A percentile compares a stretch with the other conserved stretches of the same genome.
These are phyloP conservation scores for Populus deltoides DNA, from an alignment of 345 rosid species.

Conservation along the genomic window DNA sequence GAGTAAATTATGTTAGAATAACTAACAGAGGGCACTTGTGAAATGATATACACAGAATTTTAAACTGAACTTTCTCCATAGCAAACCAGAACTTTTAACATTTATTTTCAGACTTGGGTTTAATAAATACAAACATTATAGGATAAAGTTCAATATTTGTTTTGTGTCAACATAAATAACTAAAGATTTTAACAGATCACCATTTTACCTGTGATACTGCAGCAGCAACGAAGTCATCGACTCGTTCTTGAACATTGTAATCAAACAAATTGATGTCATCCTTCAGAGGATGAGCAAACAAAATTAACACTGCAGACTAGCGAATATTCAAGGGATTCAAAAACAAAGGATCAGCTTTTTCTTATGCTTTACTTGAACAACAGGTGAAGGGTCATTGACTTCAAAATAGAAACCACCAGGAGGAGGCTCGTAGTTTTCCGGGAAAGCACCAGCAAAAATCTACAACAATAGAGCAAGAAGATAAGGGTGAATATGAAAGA, in stretches of 20 bases:
- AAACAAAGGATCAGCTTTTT: conserved; percentile 8
- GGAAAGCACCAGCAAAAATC: conserved; percentile 98
- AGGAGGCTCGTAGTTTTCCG: conserved; percentile 87
- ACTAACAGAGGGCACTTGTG: not conserved
- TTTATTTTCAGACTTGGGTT: not conserved
- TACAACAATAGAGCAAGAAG: conserved; percentile 27
- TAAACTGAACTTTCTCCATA: not conserved
- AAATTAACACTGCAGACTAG: conserved; percentile 23
- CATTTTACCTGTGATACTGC: conserved; percentile 76
- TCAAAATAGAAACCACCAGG: conserved; percentile 87
- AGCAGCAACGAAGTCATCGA: conserved; percentile 86
- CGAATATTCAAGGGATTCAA: conserved; percentile 3
- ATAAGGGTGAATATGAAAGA: conserved; percentile 11
- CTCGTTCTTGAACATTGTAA: conserved; percentile 94
- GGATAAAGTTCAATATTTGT: not conserved
- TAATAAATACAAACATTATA: not conserved
- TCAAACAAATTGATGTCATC: conserved; percentile 76
- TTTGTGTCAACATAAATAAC: not conserved
- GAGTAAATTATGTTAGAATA: conserved; percentile 10
- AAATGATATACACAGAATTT: conserved; percentile 1
- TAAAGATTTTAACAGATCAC: not conserved
- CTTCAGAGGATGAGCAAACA: conserved; percentile 43
- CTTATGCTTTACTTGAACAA: conserved; percentile 65
- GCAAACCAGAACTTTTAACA: not conserved
- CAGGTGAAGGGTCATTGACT: conserved; percentile 67